Percentiles rank a stretch among this genome's conserved stretches.
Conservation (phyloP, 345 rosid genomes). For the Lagerstroemia speciosa region DNA sequence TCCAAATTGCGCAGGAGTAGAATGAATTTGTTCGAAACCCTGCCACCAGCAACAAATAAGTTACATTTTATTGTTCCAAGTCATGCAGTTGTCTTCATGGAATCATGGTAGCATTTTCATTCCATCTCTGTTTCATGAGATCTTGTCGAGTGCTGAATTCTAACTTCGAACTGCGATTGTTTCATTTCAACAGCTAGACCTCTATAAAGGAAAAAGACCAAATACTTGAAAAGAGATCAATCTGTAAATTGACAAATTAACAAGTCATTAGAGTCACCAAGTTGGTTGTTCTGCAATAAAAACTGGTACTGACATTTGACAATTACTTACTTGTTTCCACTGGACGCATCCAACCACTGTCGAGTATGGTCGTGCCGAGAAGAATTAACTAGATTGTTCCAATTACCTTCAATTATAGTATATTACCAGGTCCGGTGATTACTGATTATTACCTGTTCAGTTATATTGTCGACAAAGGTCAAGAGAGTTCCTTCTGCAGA, state of each 20-base stretch:
- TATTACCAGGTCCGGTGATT: no score
- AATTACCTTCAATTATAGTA: no score
- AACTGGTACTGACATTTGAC: no score
- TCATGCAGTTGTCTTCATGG: no score
- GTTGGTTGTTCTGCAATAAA: neutral
- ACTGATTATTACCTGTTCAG: no score
- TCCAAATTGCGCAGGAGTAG: slow-evolving; percentile 3
- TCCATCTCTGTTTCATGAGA: neutral
- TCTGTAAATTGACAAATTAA: neutral
- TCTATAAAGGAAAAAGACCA: no score
- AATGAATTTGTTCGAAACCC: neutral
- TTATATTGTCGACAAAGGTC: no score
- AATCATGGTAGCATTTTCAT: neutral
- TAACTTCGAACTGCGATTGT: neutral
- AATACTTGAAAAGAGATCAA: neutral
- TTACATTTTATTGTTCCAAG: neutral
- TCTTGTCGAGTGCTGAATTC: neutral
- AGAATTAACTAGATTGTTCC: no score
- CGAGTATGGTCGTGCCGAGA: no score
- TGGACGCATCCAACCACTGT: no score
- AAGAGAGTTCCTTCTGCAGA: no score
- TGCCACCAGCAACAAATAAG: neutral
- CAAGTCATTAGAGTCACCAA: neutral
- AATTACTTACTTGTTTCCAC: no score
- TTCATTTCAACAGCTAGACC: neutral